Evolutionary conservation across 2,329 filamentous ascomycete species (phyloP).

Genomic region (Intubia oerlemansii): DNA sequence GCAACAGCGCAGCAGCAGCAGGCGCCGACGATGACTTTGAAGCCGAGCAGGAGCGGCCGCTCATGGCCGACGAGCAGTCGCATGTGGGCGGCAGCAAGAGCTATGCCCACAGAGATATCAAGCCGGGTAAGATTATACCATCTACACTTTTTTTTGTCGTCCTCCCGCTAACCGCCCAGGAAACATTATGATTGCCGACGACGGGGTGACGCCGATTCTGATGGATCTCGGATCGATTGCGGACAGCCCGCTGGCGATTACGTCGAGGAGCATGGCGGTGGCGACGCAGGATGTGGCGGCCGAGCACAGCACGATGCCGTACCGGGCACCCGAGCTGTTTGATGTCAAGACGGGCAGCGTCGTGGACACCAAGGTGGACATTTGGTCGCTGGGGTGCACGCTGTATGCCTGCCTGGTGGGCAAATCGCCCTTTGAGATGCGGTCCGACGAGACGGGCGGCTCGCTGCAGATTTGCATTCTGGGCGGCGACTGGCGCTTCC

Average conservation of each 20-base stretch:
- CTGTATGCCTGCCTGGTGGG: constrained; percentile 90
- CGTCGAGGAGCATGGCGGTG: constrained; percentile 72
- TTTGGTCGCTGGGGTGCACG: constrained; percentile 96
- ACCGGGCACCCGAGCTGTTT: constrained; percentile 91
- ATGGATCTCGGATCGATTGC: constrained; percentile 94
- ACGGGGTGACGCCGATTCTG: constrained; percentile 70
- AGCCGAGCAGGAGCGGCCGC: constrained; percentile 52
- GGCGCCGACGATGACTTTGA: constrained; percentile 36
- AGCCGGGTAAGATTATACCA: constrained; percentile 57
- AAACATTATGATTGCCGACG: constrained; percentile 98
- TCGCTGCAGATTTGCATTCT: constrained; percentile 82
- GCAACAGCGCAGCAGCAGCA: no score
- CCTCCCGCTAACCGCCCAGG: no score
- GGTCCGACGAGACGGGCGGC: constrained; percentile 88
- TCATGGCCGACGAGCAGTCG: constrained; percentile 56
- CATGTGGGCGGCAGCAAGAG: constrained; percentile 52
- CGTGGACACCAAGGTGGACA: constrained; percentile 92
- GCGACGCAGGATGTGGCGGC: constrained; percentile 87
- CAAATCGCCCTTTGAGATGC: constrained; percentile 90
- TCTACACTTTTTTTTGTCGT: background rate
- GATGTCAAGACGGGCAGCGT: constrained; percentile 86
- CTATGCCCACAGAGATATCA: constrained; percentile 92
- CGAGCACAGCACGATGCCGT: constrained; percentile 96
- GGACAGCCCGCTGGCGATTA: constrained; percentile 71
- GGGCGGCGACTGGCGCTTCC: constrained; percentile 90